Conservation (phyloP, 2,329 filamentous ascomycete genomes). For the Penicillium sclerotigenum region DNA sequence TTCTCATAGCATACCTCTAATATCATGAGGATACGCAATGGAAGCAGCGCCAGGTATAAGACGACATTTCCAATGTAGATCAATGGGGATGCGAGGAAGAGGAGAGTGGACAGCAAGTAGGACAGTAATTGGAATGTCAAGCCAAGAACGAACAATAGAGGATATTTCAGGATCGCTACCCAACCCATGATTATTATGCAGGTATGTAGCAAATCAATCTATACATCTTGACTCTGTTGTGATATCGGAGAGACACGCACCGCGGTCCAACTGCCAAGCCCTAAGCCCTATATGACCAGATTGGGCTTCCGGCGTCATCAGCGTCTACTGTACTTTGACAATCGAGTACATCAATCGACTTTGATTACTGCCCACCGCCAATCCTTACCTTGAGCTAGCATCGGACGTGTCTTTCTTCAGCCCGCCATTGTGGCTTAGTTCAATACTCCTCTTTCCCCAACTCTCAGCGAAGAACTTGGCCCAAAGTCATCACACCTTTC, state of each 20-base stretch:
- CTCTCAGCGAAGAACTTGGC: constrained; percentile 8
- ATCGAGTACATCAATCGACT: constrained; percentile 6
- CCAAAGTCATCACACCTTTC: constrained; percentile 11
- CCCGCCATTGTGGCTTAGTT: constrained; percentile 20
- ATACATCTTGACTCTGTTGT: constrained; percentile 1
- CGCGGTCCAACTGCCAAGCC: constrained; percentile 10
- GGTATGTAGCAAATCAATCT: not conserved
- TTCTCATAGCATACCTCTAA: constrained; percentile 50
- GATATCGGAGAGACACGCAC: constrained; percentile 4
- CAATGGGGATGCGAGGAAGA: constrained; percentile 47
- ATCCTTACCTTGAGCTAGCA: constrained; percentile 14
- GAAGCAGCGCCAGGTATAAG: constrained; percentile 44
- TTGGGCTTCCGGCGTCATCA: constrained; percentile 22
- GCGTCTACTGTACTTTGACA: constrained; percentile 12
- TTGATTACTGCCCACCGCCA: constrained; percentile 9
- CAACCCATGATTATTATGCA: constrained; percentile 2
- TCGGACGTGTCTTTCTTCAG: constrained; percentile 17
- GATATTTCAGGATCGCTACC: not conserved
- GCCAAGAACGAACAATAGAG: constrained; percentile 6
- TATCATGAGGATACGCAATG: constrained; percentile 50
- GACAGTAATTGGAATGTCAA: constrained; percentile 16
- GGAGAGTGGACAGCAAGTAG: constrained; percentile 29
- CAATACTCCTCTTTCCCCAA: constrained; percentile 2
- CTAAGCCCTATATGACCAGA: constrained; percentile 24
- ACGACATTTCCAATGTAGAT: constrained; percentile 47